Evolutionary conservation across 2,329 filamentous ascomycete species (phyloP).

Genomic region (Aspergillus jensenii): DNA sequence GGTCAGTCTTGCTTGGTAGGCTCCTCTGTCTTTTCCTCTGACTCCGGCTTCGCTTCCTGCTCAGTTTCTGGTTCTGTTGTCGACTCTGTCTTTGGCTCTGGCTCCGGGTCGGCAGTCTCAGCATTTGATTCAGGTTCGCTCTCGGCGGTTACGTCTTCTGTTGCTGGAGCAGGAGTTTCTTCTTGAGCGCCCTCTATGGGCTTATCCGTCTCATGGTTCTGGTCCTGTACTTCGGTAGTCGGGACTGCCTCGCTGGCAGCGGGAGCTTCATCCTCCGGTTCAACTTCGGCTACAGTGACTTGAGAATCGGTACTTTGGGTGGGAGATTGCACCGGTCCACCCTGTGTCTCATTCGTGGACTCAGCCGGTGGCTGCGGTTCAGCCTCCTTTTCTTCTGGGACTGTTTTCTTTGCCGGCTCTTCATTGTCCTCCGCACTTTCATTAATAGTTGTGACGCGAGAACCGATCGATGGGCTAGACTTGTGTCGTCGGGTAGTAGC

Average conservation of each 20-base stretch:
- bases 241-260: slow-evolving; percentile 1
- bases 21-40: slow-evolving; percentile 6
- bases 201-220: background rate
- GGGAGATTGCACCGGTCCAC: background rate
- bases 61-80: slow-evolving; percentile 6
- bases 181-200: background rate
- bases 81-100: background rate
- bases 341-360: background rate
- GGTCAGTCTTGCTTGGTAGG: slow-evolving; percentile 14
- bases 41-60: background rate
- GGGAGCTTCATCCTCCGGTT: slow-evolving; percentile 14
- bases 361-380: background rate
- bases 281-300: slow-evolving; percentile 20
- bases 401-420: background rate
- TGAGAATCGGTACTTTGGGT: slow-evolving; percentile 15
- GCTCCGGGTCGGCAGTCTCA: background rate
- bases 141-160: background rate
- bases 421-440: slow-evolving; percentile 74
- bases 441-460: slow-evolving; percentile 75
- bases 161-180: background rate
- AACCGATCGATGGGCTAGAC: slow-evolving; percentile 76
- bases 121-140: slow-evolving; percentile 4
- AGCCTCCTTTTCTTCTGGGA: background rate
- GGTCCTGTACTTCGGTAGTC: background rate
- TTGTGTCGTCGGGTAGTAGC: slow-evolving; percentile 82